phyloP scores from a whole-genome alignment of 208 protist species.

The Trypanosoma melophagium region DNA sequence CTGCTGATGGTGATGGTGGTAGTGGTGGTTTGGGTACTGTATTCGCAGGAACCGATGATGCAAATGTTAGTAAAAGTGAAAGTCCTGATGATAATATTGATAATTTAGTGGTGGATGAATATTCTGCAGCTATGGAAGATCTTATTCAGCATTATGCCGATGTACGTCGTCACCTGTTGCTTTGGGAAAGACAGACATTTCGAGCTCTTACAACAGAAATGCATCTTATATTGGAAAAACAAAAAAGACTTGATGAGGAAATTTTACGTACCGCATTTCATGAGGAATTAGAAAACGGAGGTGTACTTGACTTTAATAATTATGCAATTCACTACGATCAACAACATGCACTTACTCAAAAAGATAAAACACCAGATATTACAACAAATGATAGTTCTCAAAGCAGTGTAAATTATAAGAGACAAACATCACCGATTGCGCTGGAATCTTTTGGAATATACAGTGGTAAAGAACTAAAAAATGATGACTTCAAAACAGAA shows the following conservation, averaged over 20 bases:
- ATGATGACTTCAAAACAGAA: no score
- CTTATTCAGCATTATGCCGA: slow-evolving; percentile 31
- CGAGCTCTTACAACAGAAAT: slow-evolving; percentile 32
- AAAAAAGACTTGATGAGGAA: slow-evolving; percentile 30
- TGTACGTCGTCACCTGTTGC: slow-evolving; percentile 42
- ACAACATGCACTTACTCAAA: not conserved
- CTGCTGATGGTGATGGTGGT: no score
- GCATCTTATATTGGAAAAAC: slow-evolving; percentile 31
- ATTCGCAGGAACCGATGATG: not conserved
- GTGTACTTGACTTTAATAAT: slow-evolving; percentile 35
- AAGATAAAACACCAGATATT: not conserved
- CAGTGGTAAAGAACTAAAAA: no score
- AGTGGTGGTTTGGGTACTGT: no score
- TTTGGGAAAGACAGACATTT: slow-evolving; percentile 38
- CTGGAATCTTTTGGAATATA: not conserved
- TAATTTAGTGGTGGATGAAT: not conserved
- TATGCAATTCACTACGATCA: slow-evolving; percentile 33
- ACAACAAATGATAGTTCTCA: not conserved
- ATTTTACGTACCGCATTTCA: slow-evolving; percentile 23
- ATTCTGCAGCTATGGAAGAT: slow-evolving; percentile 4
- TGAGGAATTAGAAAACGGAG: slow-evolving; percentile 31
- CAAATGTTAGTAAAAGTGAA: not conserved
- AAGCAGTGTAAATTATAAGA: not conserved
- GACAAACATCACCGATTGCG: not conserved
- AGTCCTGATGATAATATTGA: not conserved